Evolutionary conservation across 1,284 basidiomycete genomes (phyloP).

Genomic region (Caloboletus firmus): DNA sequence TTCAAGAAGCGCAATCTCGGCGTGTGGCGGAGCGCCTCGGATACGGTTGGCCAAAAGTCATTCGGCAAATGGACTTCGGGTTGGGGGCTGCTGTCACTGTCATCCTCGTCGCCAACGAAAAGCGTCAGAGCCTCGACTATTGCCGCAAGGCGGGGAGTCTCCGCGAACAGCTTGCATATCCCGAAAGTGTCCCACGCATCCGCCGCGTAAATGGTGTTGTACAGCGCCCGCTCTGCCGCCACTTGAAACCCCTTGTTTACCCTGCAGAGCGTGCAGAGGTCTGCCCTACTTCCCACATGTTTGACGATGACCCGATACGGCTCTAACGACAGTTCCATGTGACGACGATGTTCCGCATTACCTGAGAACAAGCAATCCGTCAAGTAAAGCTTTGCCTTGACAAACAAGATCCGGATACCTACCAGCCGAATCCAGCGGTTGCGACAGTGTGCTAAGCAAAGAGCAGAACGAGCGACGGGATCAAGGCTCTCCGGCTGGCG

Average conservation of each 20-base stretch:
- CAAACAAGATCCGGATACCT: background rate
- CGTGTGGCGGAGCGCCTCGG: slow-evolving; percentile 46
- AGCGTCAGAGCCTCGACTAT: slow-evolving; percentile 57
- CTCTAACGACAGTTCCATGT: slow-evolving; percentile 60
- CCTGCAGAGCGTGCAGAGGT: slow-evolving; percentile 54
- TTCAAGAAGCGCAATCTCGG: slow-evolving; percentile 51
- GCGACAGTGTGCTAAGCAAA: background rate
- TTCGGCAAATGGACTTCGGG: slow-evolving; percentile 28
- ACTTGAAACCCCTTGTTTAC: slow-evolving; percentile 55
- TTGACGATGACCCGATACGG: slow-evolving; percentile 55
- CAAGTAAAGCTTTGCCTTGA: background rate
- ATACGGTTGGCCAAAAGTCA: slow-evolving; percentile 51
- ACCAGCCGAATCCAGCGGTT: slow-evolving; percentile 10
- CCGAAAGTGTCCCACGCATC: slow-evolving; percentile 39
- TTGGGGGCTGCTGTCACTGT: background rate
- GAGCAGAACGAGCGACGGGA: background rate
- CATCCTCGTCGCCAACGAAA: slow-evolving; percentile 28
- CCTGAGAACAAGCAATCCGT: slow-evolving; percentile 8
- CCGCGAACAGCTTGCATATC: slow-evolving; percentile 49
- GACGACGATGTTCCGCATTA: slow-evolving; percentile 17
- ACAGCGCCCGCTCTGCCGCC: slow-evolving; percentile 56
- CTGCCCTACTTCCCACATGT: slow-evolving; percentile 48
- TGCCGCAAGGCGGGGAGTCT: slow-evolving; percentile 45
- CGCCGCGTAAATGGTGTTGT: slow-evolving; percentile 54
- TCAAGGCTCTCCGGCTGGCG: background rate